Evolutionary conservation across 352 stramenopile genomes (phyloP).

Genomic region (Pythium grandisporangium): DNA sequence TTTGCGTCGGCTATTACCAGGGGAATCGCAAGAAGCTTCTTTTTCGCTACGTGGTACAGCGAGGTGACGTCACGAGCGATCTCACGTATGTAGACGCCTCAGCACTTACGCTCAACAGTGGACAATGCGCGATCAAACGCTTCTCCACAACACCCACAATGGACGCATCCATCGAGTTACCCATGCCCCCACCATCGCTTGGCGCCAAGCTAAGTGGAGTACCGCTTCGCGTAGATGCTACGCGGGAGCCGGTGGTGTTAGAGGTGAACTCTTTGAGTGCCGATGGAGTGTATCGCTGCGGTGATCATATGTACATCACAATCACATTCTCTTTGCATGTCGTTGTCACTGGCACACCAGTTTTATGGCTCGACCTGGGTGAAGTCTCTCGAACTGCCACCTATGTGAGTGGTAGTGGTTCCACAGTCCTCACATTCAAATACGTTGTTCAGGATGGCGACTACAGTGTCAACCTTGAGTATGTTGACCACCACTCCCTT

Average conservation of each 20-base stretch:
- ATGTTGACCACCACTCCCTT: slow-evolving; percentile 77
- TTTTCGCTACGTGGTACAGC: slow-evolving; percentile 63
- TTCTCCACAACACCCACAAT: slow-evolving; percentile 74
- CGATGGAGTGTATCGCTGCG: slow-evolving; percentile 49
- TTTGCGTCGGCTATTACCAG: slow-evolving; percentile 53
- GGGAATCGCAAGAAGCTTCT: slow-evolving; percentile 42
- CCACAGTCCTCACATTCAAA: slow-evolving; percentile 39
- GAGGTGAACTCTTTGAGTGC: slow-evolving; percentile 36
- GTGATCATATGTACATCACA: slow-evolving; percentile 47
- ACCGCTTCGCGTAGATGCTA: too few species aligned
- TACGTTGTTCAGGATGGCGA: slow-evolving; percentile 67
- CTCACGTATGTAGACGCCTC: slow-evolving; percentile 45
- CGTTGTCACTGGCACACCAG: slow-evolving; percentile 40
- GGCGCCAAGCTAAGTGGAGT: too few species aligned
- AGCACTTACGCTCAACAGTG: slow-evolving; percentile 69
- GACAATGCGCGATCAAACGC: slow-evolving; percentile 66
- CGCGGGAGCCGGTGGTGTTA: slow-evolving; percentile 36
- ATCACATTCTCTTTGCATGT: slow-evolving; percentile 69
- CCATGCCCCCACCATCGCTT: slow-evolving; percentile 25
- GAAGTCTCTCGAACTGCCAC: slow-evolving; percentile 28
- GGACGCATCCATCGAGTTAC: slow-evolving; percentile 51
- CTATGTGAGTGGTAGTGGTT: slow-evolving; percentile 46
- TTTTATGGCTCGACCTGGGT: slow-evolving; percentile 68
- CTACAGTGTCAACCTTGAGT: slow-evolving; percentile 68
- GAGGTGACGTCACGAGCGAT: slow-evolving; percentile 36